Evolutionary conservation across 495 filamentous ascomycete species (phyloP).

Genomic region (Massariosphaeria phaeospora): DNA sequence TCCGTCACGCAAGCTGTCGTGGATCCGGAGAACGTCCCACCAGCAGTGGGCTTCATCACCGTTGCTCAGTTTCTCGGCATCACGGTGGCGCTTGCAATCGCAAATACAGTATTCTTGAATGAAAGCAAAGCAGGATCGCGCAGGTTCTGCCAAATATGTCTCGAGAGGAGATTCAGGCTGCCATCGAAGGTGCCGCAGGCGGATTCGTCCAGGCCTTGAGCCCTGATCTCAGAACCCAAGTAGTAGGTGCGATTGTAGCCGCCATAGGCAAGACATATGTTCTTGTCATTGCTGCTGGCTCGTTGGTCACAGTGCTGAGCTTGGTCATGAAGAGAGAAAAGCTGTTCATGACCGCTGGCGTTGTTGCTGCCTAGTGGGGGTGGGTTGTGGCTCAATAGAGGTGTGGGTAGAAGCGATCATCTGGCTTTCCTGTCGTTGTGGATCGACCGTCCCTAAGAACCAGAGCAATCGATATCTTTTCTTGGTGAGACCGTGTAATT

Average conservation of each 20-base stretch:
- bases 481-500: no score
- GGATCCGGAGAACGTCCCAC: constrained; percentile 2
- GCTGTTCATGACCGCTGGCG: constrained; percentile 41
- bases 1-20: no score
- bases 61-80: constrained; percentile 24
- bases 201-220: constrained; percentile 41
- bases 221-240: constrained; percentile 37
- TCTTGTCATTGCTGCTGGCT: constrained; percentile 48
- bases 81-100: constrained; percentile 17
- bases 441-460: no score
- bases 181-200: constrained; percentile 48
- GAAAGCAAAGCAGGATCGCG: neutral
- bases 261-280: constrained; percentile 52
- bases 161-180: constrained; percentile 30
- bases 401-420: no score
- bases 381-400: no score
- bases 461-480: no score
- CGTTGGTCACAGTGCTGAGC: constrained; percentile 44
- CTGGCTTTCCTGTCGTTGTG: no score
- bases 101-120: constrained; percentile 3
- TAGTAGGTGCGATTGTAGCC: constrained; percentile 48
- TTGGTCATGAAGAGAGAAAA: constrained; percentile 53
- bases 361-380: neutral
- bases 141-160: constrained; percentile 6
- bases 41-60: constrained; percentile 30